A percentile compares a stretch with the other conserved stretches of the same genome.
These are phyloP conservation scores for Pyrenochaeta sp. DNA, from an alignment of 2,329 filamentous ascomycete genomes.

Conservation along the genomic window DNA sequence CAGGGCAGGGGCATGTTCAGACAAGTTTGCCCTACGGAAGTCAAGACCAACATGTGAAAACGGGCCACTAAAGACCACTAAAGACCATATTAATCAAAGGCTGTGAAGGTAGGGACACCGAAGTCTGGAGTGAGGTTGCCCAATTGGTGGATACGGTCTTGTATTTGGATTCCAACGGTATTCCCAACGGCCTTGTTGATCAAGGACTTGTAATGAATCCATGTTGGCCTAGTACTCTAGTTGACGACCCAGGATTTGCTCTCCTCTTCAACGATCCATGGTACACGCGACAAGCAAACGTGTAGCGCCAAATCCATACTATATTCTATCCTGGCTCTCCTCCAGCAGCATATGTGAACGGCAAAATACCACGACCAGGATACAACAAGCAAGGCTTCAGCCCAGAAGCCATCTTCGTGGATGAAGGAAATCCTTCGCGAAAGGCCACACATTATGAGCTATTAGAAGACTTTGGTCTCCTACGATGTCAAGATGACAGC, in stretches of 20 bases:
- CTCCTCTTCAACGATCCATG: constrained; percentile 1
- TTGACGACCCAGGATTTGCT: constrained; percentile 3
- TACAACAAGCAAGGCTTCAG: background rate
- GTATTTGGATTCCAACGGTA: background rate
- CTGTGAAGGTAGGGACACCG: no score
- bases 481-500: constrained; percentile 1
- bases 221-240: background rate
- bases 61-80: background rate
- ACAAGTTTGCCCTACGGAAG: background rate
- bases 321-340: background rate
- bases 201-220: background rate
- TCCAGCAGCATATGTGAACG: background rate
- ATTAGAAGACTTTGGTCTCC: background rate
- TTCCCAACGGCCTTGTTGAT: background rate
- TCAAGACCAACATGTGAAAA: background rate
- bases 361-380: background rate
- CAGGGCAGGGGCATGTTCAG: background rate
- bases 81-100: background rate
- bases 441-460: constrained; percentile 1
- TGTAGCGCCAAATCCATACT: background rate
- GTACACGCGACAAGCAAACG: background rate
- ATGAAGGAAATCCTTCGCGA: background rate
- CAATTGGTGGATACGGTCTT: background rate
- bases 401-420: background rate
- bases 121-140: background rate